phyloP scores from a whole-genome alignment of 2,329 filamentous ascomycete genomes.

The Emergomyces pasteurianus region DNA sequence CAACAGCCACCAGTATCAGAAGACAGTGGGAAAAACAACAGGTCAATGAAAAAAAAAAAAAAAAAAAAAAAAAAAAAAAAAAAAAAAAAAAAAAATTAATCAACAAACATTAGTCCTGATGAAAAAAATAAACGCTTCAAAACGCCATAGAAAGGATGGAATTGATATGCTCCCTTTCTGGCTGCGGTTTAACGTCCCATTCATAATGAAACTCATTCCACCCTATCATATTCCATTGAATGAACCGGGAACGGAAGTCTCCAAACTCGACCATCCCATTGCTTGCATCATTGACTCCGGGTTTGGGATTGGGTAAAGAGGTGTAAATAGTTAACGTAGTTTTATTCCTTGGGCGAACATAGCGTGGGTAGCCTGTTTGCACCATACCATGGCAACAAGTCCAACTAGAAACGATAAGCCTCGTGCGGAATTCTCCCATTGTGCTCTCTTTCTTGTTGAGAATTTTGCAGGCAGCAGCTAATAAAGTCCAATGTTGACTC shows the following conservation, averaged over 20 bases:
- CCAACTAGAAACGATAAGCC: not conserved
- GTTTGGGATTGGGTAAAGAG: too few species aligned
- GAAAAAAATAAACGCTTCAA: not conserved
- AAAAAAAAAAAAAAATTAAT: not conserved
- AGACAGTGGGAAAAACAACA: not conserved
- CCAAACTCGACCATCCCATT: not conserved
- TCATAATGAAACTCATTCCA: not conserved
- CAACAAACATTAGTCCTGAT: not conserved
- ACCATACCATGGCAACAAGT: not conserved
- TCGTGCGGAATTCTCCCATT: not conserved
- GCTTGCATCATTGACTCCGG: not conserved
- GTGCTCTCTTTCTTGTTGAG: not conserved
- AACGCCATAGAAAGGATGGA: not conserved
- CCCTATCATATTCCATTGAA: not conserved
- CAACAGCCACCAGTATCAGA: not conserved
- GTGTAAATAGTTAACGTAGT: not conserved
- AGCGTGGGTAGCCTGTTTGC: not conserved
- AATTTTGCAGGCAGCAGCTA: not conserved
- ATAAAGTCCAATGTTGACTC: not conserved
- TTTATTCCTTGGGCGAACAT: not conserved
- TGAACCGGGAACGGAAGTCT: not conserved
- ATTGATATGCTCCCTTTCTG: not conserved
- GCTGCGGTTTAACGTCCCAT: not conserved
- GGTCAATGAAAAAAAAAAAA: not conserved
- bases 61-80: not conserved